These are phyloP conservation scores for Collybia nuda DNA, from an alignment of 768 basidiomycete genomes.

Conservation along the genomic window DNA sequence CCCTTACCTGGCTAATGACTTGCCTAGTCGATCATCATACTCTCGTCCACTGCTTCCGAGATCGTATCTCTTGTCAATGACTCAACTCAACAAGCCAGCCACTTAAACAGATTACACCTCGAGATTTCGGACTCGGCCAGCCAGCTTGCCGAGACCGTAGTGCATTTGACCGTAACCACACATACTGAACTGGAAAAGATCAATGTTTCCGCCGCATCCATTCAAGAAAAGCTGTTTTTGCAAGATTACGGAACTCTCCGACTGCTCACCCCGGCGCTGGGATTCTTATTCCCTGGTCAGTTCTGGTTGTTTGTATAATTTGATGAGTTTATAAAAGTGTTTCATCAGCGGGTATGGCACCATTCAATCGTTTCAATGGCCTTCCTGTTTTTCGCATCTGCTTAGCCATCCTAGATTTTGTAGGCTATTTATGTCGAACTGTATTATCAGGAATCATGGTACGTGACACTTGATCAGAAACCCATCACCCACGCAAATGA, in stretches of 20 bases:
- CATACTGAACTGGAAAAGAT: conserved; percentile 45
- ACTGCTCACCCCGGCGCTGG: conserved; percentile 6
- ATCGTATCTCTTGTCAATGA: conserved; percentile 28
- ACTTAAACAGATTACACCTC: conserved; percentile 27
- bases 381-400: conserved; percentile 25
- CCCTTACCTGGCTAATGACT: neutral
- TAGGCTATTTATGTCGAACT: conserved; percentile 30
- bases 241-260: neutral
- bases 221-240: conserved; percentile 28
- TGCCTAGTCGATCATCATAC: conserved; percentile 17
- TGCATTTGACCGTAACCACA: conserved; percentile 35
- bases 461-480: conserved; percentile 8
- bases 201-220: conserved; percentile 31
- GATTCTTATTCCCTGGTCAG: conserved; percentile 11
- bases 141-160: conserved; percentile 33
- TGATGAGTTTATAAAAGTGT: conserved; percentile 19
- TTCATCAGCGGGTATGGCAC: conserved; percentile 14
- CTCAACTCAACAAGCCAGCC: conserved; percentile 15
- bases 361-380: conserved; percentile 21
- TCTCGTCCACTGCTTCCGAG: conserved; percentile 17
- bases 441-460: conserved; percentile 43
- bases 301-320: neutral
- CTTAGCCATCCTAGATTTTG: conserved; percentile 18
- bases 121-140: conserved; percentile 33
- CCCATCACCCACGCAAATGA: too few species aligned